Percentiles rank a stretch among this genome's conserved stretches.
Conservation (phyloP, 352 stramenopile genomes). For the Pilasporangium apinafurcum region DNA sequence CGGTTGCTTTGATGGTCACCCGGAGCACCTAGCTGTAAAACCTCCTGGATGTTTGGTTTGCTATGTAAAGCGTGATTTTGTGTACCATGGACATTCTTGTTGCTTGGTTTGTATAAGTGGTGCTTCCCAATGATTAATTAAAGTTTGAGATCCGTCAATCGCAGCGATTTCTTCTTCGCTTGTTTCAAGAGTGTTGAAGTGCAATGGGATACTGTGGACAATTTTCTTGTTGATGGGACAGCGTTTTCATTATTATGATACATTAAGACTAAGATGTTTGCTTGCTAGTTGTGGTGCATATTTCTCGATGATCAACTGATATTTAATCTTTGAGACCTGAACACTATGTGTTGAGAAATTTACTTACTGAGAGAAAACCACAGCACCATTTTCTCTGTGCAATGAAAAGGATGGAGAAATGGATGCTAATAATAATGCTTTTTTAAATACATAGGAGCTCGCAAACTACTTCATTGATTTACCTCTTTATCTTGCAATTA, state of each 20-base stretch:
- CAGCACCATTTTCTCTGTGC: not conserved
- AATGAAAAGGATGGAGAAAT: no score
- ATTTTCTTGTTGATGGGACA: slow-evolving; percentile 64
- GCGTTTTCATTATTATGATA: no score
- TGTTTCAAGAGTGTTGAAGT: not conserved
- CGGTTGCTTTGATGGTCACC: no score
- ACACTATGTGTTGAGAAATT: slow-evolving; percentile 49
- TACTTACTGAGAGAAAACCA: slow-evolving; percentile 59
- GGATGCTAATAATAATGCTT: no score
- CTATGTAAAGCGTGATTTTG: no score
- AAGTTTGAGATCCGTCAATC: slow-evolving; percentile 86
- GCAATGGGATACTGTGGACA: slow-evolving; percentile 55
- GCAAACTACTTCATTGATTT: no score
- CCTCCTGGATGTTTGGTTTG: no score
- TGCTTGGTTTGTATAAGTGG: not conserved
- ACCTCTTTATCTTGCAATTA: no score
- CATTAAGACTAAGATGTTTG: no score
- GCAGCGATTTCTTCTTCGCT: slow-evolving; percentile 13
- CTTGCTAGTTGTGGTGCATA: not conserved
- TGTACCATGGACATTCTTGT: not conserved
- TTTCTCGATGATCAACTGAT: slow-evolving; percentile 77
- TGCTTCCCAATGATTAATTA: slow-evolving; percentile 66
- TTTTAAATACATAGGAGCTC: no score
- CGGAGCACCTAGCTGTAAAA: no score
- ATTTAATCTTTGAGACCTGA: slow-evolving; percentile 87